Conservation (phyloP, 179 eudicot genomes). For the Spinacia oleracea region DNA sequence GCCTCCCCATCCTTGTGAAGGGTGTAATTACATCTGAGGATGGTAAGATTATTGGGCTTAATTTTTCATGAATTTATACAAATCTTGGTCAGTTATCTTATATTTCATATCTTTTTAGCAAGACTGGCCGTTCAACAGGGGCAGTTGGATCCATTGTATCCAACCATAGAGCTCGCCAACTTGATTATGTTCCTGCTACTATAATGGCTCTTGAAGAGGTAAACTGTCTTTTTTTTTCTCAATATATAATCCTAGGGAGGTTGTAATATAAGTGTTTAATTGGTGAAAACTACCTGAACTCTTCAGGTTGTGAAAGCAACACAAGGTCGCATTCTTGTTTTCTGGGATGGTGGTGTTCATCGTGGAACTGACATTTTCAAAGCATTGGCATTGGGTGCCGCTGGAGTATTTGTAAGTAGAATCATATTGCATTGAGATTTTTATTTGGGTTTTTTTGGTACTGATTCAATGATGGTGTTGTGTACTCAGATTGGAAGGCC, state of each 20-base stretch:
- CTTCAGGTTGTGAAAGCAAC: slow-evolving; percentile 77
- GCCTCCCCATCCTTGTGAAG: slow-evolving; percentile 87
- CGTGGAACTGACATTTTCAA: slow-evolving; percentile 96
- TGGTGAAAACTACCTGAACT: not conserved
- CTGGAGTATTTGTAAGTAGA: slow-evolving; percentile 83
- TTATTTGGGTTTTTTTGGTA: too few relatives aligned
- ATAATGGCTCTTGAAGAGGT: slow-evolving; percentile 69
- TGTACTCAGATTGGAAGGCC: slow-evolving; percentile 71
- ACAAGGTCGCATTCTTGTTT: slow-evolving; percentile 83
- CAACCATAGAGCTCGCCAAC: slow-evolving; percentile 73
- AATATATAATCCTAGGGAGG: not conserved
- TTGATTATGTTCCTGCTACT: slow-evolving; percentile 61
- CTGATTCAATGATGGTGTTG: slow-evolving; percentile 10
- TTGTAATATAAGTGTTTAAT: not conserved
- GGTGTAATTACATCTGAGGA: slow-evolving; percentile 96
- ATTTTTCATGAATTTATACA: not conserved
- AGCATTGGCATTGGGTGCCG: slow-evolving; percentile 88
- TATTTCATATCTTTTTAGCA: slow-evolving; percentile 31
- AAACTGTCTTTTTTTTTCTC: not conserved
- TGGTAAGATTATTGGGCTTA: slow-evolving; percentile 43
- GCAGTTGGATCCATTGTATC: slow-evolving; percentile 65
- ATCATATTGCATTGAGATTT: not conserved
- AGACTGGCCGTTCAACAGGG: slow-evolving; percentile 51
- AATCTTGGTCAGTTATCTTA: not conserved
- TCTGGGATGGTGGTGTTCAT: slow-evolving; percentile 89